phyloP scores from a whole-genome alignment of 1,284 basidiomycete species.

The Inonotus hispidus region DNA sequence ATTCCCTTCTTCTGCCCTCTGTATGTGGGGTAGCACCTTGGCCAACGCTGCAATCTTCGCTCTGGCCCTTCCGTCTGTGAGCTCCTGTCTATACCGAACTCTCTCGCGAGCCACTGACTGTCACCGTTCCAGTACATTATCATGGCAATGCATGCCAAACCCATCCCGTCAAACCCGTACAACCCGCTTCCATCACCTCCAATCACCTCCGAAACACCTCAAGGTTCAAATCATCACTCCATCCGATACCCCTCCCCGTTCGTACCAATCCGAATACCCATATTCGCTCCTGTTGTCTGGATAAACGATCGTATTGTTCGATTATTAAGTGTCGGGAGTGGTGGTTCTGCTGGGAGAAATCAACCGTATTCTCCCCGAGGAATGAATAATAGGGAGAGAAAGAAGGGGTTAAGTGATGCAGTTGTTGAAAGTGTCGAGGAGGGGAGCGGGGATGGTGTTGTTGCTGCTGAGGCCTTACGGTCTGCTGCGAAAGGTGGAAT shows the following conservation, averaged over 20 bases:
- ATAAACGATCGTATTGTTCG: slow-evolving; percentile 67
- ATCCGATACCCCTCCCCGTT: slow-evolving; percentile 65
- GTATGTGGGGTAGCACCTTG: slow-evolving; percentile 64
- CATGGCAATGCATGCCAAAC: slow-evolving; percentile 67
- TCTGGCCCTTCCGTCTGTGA: slow-evolving; percentile 67
- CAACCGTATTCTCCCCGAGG: slow-evolving; percentile 10
- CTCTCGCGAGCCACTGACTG: neutral
- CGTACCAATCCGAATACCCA: slow-evolving; percentile 69
- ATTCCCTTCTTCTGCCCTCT: slow-evolving; percentile 59
- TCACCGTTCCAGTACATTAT: slow-evolving; percentile 60
- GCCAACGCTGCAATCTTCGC: slow-evolving; percentile 77
- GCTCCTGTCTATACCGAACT: slow-evolving; percentile 24
- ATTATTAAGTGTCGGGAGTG: slow-evolving; percentile 48
- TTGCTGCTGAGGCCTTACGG: neutral
- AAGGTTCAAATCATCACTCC: slow-evolving; percentile 13
- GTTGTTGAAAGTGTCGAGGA: slow-evolving; percentile 48
- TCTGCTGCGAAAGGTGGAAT: neutral
- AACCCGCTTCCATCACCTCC: slow-evolving; percentile 50
- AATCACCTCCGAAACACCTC: slow-evolving; percentile 26
- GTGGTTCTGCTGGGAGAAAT: slow-evolving; percentile 17
- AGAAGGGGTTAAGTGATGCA: slow-evolving; percentile 35
- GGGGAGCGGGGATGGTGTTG: slow-evolving; percentile 31
- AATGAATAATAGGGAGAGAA: slow-evolving; percentile 12
- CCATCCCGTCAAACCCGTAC: slow-evolving; percentile 64
- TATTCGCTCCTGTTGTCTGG: slow-evolving; percentile 67